Conservation (phyloP, 116 monocot genomes). For the Iris pallida region DNA sequence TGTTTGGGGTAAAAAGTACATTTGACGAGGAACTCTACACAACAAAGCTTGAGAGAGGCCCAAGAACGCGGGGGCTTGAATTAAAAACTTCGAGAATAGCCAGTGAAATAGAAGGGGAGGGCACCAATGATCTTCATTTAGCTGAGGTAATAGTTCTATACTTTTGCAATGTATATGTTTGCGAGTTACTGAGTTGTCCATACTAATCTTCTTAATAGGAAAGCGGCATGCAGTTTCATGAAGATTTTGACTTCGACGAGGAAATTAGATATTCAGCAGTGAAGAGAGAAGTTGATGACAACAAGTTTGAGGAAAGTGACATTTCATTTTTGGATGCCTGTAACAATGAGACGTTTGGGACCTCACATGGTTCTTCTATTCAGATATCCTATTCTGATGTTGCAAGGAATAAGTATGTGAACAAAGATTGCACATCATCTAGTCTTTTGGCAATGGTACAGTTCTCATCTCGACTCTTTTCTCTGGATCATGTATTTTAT, state of each 20-base stretch:
- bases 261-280: constrained; percentile 92
- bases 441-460: constrained; percentile 37
- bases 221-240: constrained; percentile 58
- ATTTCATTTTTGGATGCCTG: constrained; percentile 17
- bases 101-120: constrained; percentile 91
- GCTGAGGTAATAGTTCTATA: constrained; percentile 53
- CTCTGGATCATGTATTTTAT: no score
- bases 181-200: neutral
- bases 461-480: no score
- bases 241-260: constrained; percentile 72
- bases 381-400: constrained; percentile 21
- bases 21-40: constrained; percentile 95
- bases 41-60: no score
- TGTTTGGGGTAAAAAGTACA: constrained; percentile 97
- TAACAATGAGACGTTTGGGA: constrained; percentile 37
- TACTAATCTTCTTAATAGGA: constrained; percentile 43
- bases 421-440: constrained; percentile 27
- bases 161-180: neutral
- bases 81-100: constrained; percentile 74
- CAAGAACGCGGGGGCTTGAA: constrained; percentile 62
- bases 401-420: constrained; percentile 20
- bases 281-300: constrained; percentile 42
- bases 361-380: constrained; percentile 14
- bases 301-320: constrained; percentile 31
- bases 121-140: constrained; percentile 71